These are phyloP conservation scores for Dioscorea dumetorum DNA, from an alignment of 106 monocot species.

Conservation along the genomic window DNA sequence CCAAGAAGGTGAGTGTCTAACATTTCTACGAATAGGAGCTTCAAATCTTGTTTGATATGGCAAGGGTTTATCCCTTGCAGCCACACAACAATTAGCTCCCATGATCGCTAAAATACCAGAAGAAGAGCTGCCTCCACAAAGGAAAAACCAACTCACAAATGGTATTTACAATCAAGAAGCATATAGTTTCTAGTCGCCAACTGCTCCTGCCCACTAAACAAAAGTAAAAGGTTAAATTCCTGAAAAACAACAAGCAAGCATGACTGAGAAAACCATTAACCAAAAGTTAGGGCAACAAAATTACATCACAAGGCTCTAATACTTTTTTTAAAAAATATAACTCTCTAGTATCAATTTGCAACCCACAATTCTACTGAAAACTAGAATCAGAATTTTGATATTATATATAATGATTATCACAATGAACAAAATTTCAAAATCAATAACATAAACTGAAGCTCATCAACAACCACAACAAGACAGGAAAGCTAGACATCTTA, in stretches of 20 bases:
- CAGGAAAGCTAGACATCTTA: no score
- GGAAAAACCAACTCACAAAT: neutral
- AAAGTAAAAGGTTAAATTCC: neutral
- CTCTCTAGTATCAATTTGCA: no score
- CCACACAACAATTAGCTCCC: slow-evolving; percentile 90
- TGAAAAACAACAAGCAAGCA: neutral
- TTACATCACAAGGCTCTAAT: no score
- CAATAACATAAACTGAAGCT: no score
- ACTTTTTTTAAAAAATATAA: no score
- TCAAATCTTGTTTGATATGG: slow-evolving; percentile 21
- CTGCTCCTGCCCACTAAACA: neutral
- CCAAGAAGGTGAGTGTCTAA: slow-evolving; percentile 89
- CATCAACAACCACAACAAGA: no score
- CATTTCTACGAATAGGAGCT: slow-evolving; percentile 47
- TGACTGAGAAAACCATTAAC: no score
- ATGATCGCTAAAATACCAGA: slow-evolving; percentile 16
- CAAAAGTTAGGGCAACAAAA: no score
- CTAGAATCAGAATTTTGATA: no score
- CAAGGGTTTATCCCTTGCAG: slow-evolving; percentile 45
- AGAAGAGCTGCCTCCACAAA: neutral
- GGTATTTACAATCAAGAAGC: neutral
- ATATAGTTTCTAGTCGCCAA: neutral
- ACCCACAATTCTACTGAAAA: no score
- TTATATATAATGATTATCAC: no score
- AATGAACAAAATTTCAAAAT: no score